Evolutionary conservation across 495 filamentous ascomycete species (phyloP).

Genomic region (Neurospora sp.): DNA sequence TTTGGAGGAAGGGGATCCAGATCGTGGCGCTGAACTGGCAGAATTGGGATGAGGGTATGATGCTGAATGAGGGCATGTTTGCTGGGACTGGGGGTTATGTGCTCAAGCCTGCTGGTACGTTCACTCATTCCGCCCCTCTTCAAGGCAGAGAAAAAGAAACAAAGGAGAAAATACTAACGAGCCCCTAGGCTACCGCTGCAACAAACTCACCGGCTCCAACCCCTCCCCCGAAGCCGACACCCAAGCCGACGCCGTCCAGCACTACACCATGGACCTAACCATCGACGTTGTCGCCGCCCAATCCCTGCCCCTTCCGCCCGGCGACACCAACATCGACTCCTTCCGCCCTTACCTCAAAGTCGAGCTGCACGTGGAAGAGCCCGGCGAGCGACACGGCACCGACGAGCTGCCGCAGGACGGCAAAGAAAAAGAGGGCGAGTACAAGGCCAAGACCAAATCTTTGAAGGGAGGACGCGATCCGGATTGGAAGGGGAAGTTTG

Average conservation of each 20-base stretch:
- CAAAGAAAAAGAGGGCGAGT: conserved; percentile 46
- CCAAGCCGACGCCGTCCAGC: conserved; percentile 25
- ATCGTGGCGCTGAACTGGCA: conserved; percentile 96
- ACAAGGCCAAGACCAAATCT: conserved; percentile 59
- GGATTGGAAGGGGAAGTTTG: conserved; percentile 36
- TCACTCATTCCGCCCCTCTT: not conserved
- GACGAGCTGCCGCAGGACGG: conserved; percentile 20
- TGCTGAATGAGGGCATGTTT: conserved; percentile 95
- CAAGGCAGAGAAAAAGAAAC: not conserved
- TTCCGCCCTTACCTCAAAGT: conserved; percentile 76
- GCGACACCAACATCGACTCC: conserved; percentile 41
- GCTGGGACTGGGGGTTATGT: conserved; percentile 70
- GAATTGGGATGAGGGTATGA: conserved; percentile 80
- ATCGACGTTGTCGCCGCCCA: conserved; percentile 49
- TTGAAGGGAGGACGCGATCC: conserved; percentile 48
- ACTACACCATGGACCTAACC: conserved; percentile 41
- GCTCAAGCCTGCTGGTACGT: conserved; percentile 60
- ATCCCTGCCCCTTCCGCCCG: conserved; percentile 42
- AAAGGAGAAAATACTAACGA: not conserved
- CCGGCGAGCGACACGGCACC: conserved; percentile 35
- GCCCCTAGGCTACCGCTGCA: conserved; percentile 23
- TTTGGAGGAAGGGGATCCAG: conserved; percentile 86
- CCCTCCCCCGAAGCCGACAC: conserved; percentile 4
- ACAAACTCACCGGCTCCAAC: conserved; percentile 3
- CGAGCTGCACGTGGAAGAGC: conserved; percentile 68